phyloP scores from a whole-genome alignment of 2,329 filamentous ascomycete species.

The Aspergillus carbonarius region DNA sequence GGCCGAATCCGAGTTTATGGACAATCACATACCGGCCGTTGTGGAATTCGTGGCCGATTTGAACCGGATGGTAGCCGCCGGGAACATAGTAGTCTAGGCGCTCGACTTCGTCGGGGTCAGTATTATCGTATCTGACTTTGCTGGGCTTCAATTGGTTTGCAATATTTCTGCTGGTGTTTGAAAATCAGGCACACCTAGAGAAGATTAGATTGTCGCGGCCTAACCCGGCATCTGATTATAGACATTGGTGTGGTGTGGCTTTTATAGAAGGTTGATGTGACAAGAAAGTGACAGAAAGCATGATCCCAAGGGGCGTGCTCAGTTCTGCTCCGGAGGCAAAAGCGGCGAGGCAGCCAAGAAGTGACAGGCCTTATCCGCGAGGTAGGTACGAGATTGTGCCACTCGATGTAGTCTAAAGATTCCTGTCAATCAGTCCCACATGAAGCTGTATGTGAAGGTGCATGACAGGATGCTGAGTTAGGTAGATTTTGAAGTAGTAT shows the following conservation, averaged over 20 bases:
- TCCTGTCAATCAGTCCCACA: too few relatives aligned
- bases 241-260: neutral
- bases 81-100: slow-evolving; percentile 1
- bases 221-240: neutral
- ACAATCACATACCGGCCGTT: slow-evolving; percentile 7
- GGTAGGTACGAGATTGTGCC: too few relatives aligned
- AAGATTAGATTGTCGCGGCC: neutral
- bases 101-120: slow-evolving; percentile 4
- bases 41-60: neutral
- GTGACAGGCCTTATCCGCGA: too few relatives aligned
- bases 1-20: slow-evolving; percentile 19
- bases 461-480: too few relatives aligned
- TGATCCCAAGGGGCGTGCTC: too few relatives aligned
- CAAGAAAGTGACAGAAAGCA: too few relatives aligned
- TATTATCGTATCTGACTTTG: slow-evolving; percentile 6
- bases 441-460: too few relatives aligned
- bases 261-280: too few relatives aligned
- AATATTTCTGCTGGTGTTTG: neutral
- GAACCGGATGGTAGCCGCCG: slow-evolving; percentile 2
- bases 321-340: too few relatives aligned
- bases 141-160: neutral
- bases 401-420: too few relatives aligned
- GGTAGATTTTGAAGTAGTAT: neutral
- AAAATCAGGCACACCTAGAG: neutral
- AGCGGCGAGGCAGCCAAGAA: too few relatives aligned